Conservation (phyloP, 1,284 basidiomycete genomes). For the Cerioporus squamosus region DNA sequence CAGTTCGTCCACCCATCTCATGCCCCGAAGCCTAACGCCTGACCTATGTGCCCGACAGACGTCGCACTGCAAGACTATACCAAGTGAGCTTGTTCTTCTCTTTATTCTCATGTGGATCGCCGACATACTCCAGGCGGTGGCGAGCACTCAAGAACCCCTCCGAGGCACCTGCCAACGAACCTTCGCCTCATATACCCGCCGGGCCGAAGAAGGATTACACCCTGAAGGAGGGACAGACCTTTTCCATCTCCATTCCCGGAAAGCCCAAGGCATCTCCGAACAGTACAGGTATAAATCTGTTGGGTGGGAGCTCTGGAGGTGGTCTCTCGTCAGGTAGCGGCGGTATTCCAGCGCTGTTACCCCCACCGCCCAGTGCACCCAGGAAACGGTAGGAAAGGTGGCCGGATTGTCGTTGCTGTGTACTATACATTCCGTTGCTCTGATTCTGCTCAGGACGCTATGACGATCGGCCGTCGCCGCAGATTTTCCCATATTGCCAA, state of each 20-base stretch:
- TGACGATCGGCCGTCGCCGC: background rate
- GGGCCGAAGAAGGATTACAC: slow-evolving; percentile 95
- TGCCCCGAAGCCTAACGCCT: background rate
- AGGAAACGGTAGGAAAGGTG: slow-evolving; percentile 33
- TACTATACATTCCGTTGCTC: slow-evolving; percentile 9
- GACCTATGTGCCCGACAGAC: slow-evolving; percentile 47
- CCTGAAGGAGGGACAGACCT: slow-evolving; percentile 95
- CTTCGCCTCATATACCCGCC: slow-evolving; percentile 64
- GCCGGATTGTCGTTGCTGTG: background rate
- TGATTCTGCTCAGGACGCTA: slow-evolving; percentile 6
- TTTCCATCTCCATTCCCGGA: slow-evolving; percentile 90
- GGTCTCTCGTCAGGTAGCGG: slow-evolving; percentile 25
- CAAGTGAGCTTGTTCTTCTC: slow-evolving; percentile 64
- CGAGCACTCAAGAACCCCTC: slow-evolving; percentile 63
- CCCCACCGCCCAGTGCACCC: slow-evolving; percentile 70
- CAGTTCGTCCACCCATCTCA: slow-evolving; percentile 54
- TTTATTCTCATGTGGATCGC: background rate
- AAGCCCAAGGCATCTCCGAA: slow-evolving; percentile 33
- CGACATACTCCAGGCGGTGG: slow-evolving; percentile 51
- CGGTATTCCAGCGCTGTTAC: slow-evolving; percentile 59
- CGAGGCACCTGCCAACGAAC: slow-evolving; percentile 42
- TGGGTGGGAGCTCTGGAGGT: slow-evolving; percentile 29
- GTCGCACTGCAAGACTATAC: slow-evolving; percentile 96
- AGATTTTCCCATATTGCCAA: slow-evolving; percentile 6
- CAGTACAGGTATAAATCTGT: slow-evolving; percentile 21